Conservation (phyloP, 2,329 filamentous ascomycete species). For the Ampelomyces quisqualis region DNA sequence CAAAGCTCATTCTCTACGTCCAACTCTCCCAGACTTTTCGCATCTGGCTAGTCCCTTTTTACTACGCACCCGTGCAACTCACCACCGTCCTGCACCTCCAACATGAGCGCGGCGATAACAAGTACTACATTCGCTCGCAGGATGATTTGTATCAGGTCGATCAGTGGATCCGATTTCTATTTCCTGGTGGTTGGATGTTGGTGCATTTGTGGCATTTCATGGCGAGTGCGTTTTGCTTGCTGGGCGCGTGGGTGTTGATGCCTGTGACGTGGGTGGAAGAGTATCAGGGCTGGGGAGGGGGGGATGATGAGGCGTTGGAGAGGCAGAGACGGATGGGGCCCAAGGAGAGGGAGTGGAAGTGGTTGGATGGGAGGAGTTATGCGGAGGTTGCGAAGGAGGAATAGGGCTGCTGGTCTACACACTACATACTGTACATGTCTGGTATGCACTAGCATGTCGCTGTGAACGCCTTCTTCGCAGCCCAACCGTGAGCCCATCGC, state of each 20-base stretch:
- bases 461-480: background rate
- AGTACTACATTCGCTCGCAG: slow-evolving; percentile 73
- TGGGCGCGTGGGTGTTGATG: slow-evolving; percentile 56
- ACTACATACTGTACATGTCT: slow-evolving; percentile 1
- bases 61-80: slow-evolving; percentile 66
- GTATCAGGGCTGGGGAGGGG: slow-evolving; percentile 16
- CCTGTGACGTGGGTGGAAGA: slow-evolving; percentile 47
- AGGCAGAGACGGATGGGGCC: slow-evolving; percentile 9
- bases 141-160: slow-evolving; percentile 80
- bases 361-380: slow-evolving; percentile 12
- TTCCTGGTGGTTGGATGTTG: slow-evolving; percentile 58
- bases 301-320: slow-evolving; percentile 4
- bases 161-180: slow-evolving; percentile 72
- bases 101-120: slow-evolving; percentile 44
- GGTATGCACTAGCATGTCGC: too few relatives aligned
- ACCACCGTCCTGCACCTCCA: slow-evolving; percentile 67
- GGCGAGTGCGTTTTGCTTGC: slow-evolving; percentile 64
- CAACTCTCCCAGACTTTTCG: slow-evolving; percentile 73
- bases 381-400: slow-evolving; percentile 13
- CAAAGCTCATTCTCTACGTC: slow-evolving; percentile 69
- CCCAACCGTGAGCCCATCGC: background rate
- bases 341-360: slow-evolving; percentile 9
- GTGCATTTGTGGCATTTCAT: slow-evolving; percentile 65
- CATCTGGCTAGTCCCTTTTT: slow-evolving; percentile 75
- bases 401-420: slow-evolving; percentile 15